These are phyloP conservation scores for Aspergillus novofumigatus DNA, from an alignment of 2,329 filamentous ascomycete genomes.

Conservation along the genomic window DNA sequence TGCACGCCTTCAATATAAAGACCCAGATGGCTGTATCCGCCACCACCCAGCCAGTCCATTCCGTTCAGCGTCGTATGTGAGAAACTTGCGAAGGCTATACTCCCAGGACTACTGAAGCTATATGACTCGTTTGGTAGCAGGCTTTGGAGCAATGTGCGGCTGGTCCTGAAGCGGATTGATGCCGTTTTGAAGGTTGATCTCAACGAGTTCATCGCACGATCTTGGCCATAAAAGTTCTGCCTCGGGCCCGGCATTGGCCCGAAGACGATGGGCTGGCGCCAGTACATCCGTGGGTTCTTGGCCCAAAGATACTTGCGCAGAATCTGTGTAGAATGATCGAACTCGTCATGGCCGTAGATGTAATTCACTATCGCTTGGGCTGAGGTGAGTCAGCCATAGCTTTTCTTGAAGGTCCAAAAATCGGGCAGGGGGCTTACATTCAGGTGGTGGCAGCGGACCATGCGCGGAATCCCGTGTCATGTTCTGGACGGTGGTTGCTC, in stretches of 20 bases:
- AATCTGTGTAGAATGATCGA: constrained; percentile 49
- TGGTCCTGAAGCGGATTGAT: constrained; percentile 50
- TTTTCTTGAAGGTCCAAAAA: background rate
- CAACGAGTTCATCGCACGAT: constrained; percentile 7
- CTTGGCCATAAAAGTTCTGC: constrained; percentile 27
- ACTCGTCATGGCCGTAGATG: constrained; percentile 58
- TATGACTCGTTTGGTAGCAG: constrained; percentile 44
- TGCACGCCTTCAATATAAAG: constrained; percentile 61
- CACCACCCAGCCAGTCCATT: constrained; percentile 59
- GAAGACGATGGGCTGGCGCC: constrained; percentile 45
- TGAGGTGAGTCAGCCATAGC: background rate
- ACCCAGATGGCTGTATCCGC: constrained; percentile 55
- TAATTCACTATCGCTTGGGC: constrained; percentile 31
- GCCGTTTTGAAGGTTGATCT: too few species aligned
- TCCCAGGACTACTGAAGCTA: constrained; percentile 42
- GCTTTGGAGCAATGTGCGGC: constrained; percentile 47
- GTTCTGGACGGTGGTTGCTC: constrained; percentile 56
- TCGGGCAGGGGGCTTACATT: constrained; percentile 10
- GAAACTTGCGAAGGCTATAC: constrained; percentile 43
- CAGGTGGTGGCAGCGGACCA: constrained; percentile 2
- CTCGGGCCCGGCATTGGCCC: constrained; percentile 47
- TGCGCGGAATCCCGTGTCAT: constrained; percentile 44
- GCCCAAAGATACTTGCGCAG: constrained; percentile 47
- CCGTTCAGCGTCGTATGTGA: constrained; percentile 43
- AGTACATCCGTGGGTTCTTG: constrained; percentile 40